Conservation (phyloP, 106 monocot genomes). For the Apostasia ramifera region DNA sequence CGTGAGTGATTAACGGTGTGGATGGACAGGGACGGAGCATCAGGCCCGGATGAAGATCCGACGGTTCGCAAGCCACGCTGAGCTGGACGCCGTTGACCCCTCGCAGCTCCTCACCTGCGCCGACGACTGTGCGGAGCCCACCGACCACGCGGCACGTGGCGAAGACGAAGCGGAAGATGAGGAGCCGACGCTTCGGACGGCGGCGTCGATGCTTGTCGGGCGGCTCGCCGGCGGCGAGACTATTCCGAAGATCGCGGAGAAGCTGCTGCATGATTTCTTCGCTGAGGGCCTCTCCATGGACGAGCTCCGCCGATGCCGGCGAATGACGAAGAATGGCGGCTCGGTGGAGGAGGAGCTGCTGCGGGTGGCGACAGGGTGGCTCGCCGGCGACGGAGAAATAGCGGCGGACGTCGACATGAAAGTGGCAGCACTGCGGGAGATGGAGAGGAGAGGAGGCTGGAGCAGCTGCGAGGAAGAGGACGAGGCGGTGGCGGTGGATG, state of each 20-base stretch:
- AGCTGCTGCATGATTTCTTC: constrained; percentile 52
- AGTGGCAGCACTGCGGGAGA: constrained; percentile 22
- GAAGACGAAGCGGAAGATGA: constrained; percentile 4
- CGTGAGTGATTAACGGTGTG: no score
- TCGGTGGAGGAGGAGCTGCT: constrained; percentile 8
- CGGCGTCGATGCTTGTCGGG: constrained; percentile 15
- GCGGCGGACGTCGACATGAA: constrained; percentile 2
- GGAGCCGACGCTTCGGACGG: background rate
- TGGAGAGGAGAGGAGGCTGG: constrained; percentile 36
- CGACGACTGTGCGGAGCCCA: background rate
- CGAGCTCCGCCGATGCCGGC: background rate
- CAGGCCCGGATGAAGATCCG: constrained; percentile 40
- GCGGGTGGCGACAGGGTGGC: constrained; percentile 28
- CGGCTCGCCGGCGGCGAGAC: constrained; percentile 1
- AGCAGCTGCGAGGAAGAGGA: constrained; percentile 14
- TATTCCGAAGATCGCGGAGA: constrained; percentile 7
- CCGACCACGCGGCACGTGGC: background rate
- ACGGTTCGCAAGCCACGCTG: constrained; percentile 36
- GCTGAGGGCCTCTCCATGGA: constrained; percentile 15
- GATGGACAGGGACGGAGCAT: constrained; percentile 30
- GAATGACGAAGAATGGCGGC: background rate
- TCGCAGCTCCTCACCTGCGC: constrained; percentile 12
- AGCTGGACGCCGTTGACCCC: constrained; percentile 24
- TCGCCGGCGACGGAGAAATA: constrained; percentile 12
- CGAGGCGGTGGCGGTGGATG: constrained; percentile 15